Evolutionary conservation across 176 grass and related monocot genomes (phyloP).

Genomic region (Elaeis guineensis): DNA sequence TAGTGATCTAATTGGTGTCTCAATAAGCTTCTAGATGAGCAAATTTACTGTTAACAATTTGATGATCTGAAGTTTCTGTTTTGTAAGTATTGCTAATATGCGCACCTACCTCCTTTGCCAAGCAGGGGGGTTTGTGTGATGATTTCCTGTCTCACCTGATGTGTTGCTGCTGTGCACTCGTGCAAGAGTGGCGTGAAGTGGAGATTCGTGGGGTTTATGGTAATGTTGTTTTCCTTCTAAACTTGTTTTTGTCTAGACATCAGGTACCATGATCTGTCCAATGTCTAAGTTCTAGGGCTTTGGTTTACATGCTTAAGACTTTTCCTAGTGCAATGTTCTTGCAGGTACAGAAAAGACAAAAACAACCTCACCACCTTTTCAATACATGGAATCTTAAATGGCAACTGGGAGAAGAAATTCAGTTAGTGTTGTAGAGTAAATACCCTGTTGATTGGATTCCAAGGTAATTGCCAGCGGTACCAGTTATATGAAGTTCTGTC

Average conservation of each 20-base stretch:
- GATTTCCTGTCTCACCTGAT: constrained; percentile 93
- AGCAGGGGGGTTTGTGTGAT: constrained; percentile 78
- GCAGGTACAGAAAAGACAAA: constrained; percentile 57
- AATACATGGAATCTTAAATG: constrained; percentile 75
- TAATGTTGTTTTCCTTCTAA: constrained; percentile 11
- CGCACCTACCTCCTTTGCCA: neutral
- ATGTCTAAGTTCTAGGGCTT: neutral
- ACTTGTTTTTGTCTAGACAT: constrained; percentile 2
- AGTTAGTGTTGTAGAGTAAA: too few species aligned
- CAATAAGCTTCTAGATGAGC: too few species aligned
- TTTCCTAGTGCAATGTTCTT: constrained; percentile 1
- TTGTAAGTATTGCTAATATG: too few species aligned
- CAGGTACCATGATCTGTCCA: neutral
- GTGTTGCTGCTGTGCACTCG: constrained; percentile 92
- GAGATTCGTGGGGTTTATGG: constrained; percentile 67
- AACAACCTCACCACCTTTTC: constrained; percentile 45
- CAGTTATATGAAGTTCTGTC: too few species aligned
- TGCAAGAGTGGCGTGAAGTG: constrained; percentile 98
- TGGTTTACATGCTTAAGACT: neutral
- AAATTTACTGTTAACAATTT: too few species aligned
- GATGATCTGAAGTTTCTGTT: too few species aligned
- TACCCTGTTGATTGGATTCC: too few species aligned
- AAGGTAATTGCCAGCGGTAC: too few species aligned
- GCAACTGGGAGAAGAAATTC: too few species aligned
- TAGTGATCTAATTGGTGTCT: too few species aligned